A percentile compares a stretch with the other conserved stretches of the same genome.
These are phyloP conservation scores for Tulasnella calospora DNA, from an alignment of 768 basidiomycete genomes.

Conservation along the genomic window DNA sequence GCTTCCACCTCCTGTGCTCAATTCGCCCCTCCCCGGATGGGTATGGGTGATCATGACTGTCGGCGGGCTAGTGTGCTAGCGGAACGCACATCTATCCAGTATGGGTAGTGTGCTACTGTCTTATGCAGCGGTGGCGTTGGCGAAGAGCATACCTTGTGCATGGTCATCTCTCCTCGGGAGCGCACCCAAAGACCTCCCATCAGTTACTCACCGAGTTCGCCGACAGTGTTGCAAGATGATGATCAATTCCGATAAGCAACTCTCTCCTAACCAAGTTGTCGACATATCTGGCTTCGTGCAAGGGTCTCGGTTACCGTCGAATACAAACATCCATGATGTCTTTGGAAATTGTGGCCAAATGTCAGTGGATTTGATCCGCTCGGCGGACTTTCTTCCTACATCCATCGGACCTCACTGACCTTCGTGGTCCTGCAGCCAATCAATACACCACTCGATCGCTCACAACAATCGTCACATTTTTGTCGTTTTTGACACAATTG, in stretches of 20 bases:
- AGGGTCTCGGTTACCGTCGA: slow-evolving; percentile 15
- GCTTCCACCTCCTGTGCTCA: not conserved
- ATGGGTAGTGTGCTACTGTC: not conserved
- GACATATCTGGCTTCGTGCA: slow-evolving; percentile 20
- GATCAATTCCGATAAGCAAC: slow-evolving; percentile 1
- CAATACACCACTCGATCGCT: slow-evolving; percentile 8
- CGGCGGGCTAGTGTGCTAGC: not conserved
- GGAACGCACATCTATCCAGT: not conserved
- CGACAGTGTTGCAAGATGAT: not conserved
- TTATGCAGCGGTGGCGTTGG: not conserved
- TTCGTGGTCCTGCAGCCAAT: slow-evolving; percentile 9
- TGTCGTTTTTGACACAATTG: slow-evolving; percentile 18
- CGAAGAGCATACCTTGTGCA: not conserved
- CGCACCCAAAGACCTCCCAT: not conserved
- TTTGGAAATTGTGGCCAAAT: slow-evolving; percentile 18
- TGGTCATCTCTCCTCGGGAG: not conserved
- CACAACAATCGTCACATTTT: slow-evolving; percentile 12
- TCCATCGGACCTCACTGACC: not conserved
- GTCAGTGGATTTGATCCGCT: slow-evolving; percentile 10
- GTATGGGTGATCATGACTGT: not conserved
- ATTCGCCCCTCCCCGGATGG: not conserved
- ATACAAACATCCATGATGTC: not conserved
- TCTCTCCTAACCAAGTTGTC: slow-evolving; percentile 10
- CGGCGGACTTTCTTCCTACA: not conserved
- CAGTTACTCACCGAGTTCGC: not conserved